Evolutionary conservation across 768 basidiomycete species (phyloP).

Genomic region (Tylopilus sp.): DNA sequence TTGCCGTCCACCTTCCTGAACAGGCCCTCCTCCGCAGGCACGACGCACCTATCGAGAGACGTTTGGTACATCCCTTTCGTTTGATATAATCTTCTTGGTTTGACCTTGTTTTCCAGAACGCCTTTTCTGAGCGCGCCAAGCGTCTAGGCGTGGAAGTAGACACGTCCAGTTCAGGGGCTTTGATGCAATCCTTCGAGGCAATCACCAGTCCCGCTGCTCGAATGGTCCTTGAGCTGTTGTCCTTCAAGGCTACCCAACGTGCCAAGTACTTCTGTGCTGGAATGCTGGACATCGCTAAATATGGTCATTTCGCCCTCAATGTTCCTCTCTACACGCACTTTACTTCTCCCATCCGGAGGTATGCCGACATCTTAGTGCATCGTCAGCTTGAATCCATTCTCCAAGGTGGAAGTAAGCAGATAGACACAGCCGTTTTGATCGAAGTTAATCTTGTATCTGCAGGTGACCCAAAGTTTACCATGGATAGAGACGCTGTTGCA

Average conservation of each 20-base stretch:
- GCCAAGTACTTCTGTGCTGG: slow-evolving; percentile 99
- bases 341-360: slow-evolving; percentile 89
- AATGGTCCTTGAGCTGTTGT: slow-evolving; percentile 76
- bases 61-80: slow-evolving; percentile 50
- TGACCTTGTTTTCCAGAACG: slow-evolving; percentile 45
- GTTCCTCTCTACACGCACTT: slow-evolving; percentile 91
- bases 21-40: slow-evolving; percentile 96
- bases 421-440: background rate
- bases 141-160: slow-evolving; percentile 85
- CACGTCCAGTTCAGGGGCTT: slow-evolving; percentile 66
- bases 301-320: slow-evolving; percentile 88
- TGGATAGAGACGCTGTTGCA: slow-evolving; percentile 97
- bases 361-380: slow-evolving; percentile 93
- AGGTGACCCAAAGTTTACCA: slow-evolving; percentile 87
- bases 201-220: slow-evolving; percentile 72
- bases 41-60: slow-evolving; percentile 88
- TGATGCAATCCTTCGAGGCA: slow-evolving; percentile 82
- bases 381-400: slow-evolving; percentile 92
- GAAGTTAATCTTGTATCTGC: slow-evolving; percentile 3
- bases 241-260: slow-evolving; percentile 87
- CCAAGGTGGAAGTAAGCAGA: slow-evolving; percentile 57
- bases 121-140: slow-evolving; percentile 76
- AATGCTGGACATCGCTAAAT: slow-evolving; percentile 99
- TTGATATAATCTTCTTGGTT: background rate
- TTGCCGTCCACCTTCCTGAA: slow-evolving; percentile 92